These are phyloP conservation scores for Colletotrichum paranaense DNA, from an alignment of 2,329 filamentous ascomycete genomes.

Conservation along the genomic window DNA sequence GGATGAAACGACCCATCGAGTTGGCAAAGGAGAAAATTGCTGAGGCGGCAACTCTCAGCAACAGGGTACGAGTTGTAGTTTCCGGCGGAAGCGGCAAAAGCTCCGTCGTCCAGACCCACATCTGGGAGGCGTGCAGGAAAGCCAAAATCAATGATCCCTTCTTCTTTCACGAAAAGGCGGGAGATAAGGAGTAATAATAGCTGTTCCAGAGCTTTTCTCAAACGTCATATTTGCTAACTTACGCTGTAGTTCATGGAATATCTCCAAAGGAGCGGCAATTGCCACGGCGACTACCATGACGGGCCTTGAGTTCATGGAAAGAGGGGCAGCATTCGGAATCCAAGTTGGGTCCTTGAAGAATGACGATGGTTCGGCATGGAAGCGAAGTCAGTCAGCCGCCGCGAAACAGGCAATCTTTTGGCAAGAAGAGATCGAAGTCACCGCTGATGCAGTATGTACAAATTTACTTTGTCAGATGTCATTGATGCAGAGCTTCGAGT, in stretches of 20 bases:
- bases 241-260: background rate
- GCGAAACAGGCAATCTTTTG: background rate
- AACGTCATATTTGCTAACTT: too few species aligned
- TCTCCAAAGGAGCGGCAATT: background rate
- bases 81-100: background rate
- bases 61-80: background rate
- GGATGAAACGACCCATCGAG: background rate
- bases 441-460: too few species aligned
- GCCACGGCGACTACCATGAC: background rate
- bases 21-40: background rate
- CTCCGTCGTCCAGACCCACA: background rate
- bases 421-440: background rate
- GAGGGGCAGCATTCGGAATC: conserved; percentile 18
- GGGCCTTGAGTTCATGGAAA: background rate
- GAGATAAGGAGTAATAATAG: background rate
- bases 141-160: background rate
- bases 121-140: background rate
- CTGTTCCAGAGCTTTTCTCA: too few species aligned
- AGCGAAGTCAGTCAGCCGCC: too few species aligned
- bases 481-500: too few species aligned
- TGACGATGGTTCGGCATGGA: background rate
- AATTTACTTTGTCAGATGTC: too few species aligned
- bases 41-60: background rate
- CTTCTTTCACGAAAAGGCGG: background rate
- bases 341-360: background rate